Evolutionary conservation across 176 grass and related monocot genomes (phyloP).

Genomic region (Lolium perenne): DNA sequence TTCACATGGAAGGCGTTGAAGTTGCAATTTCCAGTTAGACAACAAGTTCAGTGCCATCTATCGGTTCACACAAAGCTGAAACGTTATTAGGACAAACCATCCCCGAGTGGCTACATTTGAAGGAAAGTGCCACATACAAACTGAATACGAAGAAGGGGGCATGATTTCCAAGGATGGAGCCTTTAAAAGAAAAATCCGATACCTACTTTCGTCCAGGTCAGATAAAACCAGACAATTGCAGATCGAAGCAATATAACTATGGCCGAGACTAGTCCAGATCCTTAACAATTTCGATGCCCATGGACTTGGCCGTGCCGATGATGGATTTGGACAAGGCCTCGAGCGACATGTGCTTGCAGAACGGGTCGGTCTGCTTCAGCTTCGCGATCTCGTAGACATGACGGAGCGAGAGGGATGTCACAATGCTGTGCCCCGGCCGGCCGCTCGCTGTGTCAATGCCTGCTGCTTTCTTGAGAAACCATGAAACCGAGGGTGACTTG

Average conservation of each 20-base stretch:
- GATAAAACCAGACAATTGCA: not conserved
- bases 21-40: not conserved
- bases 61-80: not conserved
- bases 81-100: not conserved
- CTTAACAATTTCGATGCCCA: slow-evolving; percentile 67
- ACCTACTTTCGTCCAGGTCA: not conserved
- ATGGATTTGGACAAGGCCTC: not conserved
- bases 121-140: not conserved
- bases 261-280: slow-evolving; percentile 31
- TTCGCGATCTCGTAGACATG: not conserved
- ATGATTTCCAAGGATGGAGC: not conserved
- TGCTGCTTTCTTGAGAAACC: not conserved
- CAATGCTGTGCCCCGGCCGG: slow-evolving; percentile 45
- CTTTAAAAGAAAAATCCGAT: not conserved
- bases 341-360: not conserved
- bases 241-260: not conserved
- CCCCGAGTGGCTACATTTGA: not conserved
- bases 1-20: not conserved
- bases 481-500: slow-evolving; percentile 59
- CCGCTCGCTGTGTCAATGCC: slow-evolving; percentile 51
- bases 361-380: not conserved
- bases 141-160: not conserved
- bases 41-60: not conserved
- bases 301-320: slow-evolving; percentile 30
- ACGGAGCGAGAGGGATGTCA: slow-evolving; percentile 49